Base-by-base conservation (phyloP, 768 basidiomycete genomes). In the Atractiella rhizophila region DNA sequence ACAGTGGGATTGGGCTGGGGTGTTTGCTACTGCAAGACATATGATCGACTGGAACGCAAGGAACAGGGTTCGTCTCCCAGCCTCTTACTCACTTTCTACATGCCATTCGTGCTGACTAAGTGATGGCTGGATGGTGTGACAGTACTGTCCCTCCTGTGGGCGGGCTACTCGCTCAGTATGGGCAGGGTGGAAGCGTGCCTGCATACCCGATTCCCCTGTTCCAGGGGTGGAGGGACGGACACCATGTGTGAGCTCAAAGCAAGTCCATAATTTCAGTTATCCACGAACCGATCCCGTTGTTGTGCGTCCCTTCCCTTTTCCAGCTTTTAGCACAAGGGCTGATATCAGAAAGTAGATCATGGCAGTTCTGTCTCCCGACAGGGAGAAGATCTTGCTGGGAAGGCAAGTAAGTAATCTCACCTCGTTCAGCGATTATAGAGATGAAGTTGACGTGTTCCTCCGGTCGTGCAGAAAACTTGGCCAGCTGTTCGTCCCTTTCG, bases 291-390 rank as follows among this genome's bases (percentile, higher is more conserved):
- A 58, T 39, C 51, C 53, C 21, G 56, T 57, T 26, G 46, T 50
- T 54, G 1, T 11, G 16, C 37, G 15, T 31, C 36, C 5, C 16
- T 16, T 27, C 3, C 18, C 23, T 26, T 31, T 24, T 35, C 13
- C 33, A 19, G 20, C 36, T 25, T 74, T 81, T 53, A 77, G n/a
- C n/a, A n/a, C 78, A 10, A 28, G 83, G 51, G 68, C 76, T 1
- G 88, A 85, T 8, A 78, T 88, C 42, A 94, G n/a, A n/a, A n/a
- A n/a, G n/a, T n/a, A n/a, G n/a, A n/a, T 94, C 60, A 83, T 80
- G 73, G 68, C 79, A 15, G 71, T 78, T 24, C 62, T 83, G 19
- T 76, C 83, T 49, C 68, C 76, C 49, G 68, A 73, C 4, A 71
- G 73, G 4, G 78, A 88, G 35, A 76, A 71, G 57, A 67, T 94